Percentiles rank a stretch among this genome's conserved stretches.
Evolutionary conservation across 768 basidiomycete genomes (phyloP).

Genomic region (Phylloporus rhodoxanthus): DNA sequence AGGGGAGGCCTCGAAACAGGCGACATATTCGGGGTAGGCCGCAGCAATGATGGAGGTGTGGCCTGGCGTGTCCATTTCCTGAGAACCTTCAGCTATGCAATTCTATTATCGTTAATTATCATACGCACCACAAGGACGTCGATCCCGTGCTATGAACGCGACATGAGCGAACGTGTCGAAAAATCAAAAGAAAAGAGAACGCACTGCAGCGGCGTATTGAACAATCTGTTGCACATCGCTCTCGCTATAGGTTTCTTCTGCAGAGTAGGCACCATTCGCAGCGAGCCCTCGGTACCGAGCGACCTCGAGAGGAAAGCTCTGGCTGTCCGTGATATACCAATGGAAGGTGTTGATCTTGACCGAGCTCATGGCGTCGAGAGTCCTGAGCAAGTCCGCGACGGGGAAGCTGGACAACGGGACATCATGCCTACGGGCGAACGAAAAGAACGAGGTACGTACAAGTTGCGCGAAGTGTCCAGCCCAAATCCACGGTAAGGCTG

Average conservation of each 20-base stretch:
- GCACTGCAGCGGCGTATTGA: constrained; percentile 62
- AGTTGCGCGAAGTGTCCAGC: constrained; percentile 45
- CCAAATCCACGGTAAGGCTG: constrained; percentile 37
- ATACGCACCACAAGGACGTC: constrained; percentile 53
- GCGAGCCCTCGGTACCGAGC: constrained; percentile 56
- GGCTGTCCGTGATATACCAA: constrained; percentile 82
- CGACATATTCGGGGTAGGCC: constrained; percentile 69
- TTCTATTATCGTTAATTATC: background rate
- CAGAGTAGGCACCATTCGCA: constrained; percentile 61
- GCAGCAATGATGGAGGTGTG: constrained; percentile 64
- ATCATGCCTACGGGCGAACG: background rate
- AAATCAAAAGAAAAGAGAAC: constrained; percentile 25
- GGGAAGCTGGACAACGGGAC: constrained; percentile 30
- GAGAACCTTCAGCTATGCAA: background rate
- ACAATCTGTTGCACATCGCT: constrained; percentile 56
- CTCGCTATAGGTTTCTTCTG: constrained; percentile 45
- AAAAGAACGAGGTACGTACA: constrained; percentile 16
- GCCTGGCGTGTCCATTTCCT: constrained; percentile 83
- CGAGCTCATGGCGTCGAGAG: constrained; percentile 49
- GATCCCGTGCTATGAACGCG: constrained; percentile 53
- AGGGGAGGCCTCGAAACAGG: constrained; percentile 53
- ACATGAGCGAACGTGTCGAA: background rate
- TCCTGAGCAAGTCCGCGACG: constrained; percentile 35
- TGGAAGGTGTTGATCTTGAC: constrained; percentile 58
- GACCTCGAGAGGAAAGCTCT: constrained; percentile 71